Percentiles rank a stretch among this genome's conserved stretches.
phyloP scores from a whole-genome alignment of 2,329 filamentous ascomycete species.

The Plectosphaerella sp. region DNA sequence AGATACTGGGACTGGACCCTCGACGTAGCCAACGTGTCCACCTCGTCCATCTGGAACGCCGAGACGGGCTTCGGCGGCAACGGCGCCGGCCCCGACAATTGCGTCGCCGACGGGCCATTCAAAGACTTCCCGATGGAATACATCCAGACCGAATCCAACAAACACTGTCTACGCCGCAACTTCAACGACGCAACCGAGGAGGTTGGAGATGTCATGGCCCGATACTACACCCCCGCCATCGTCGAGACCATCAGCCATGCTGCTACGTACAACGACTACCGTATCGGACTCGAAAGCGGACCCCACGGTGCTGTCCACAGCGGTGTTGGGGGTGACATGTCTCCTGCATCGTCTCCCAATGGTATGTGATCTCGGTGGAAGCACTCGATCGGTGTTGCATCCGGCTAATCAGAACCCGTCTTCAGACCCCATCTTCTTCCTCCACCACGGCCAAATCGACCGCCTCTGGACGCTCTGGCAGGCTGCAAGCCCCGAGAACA shows the following conservation, averaged over 20 bases:
- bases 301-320: conserved; percentile 21
- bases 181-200: conserved; percentile 11
- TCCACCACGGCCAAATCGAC: conserved; percentile 15
- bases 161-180: conserved; percentile 20
- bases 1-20: conserved; percentile 30
- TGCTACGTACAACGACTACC: conserved; percentile 8
- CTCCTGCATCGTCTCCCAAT: conserved; percentile 19
- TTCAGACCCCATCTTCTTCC: conserved; percentile 15
- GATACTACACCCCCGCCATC: conserved; percentile 8
- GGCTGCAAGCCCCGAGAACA: conserved; percentile 1
- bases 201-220: conserved; percentile 3
- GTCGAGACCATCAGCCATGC: not conserved
- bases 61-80: conserved; percentile 23
- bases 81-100: conserved; percentile 10
- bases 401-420: too few relatives aligned
- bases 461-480: conserved; percentile 16
- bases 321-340: conserved; percentile 20
- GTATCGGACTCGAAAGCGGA: conserved; percentile 16
- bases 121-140: conserved; percentile 13
- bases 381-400: not conserved
- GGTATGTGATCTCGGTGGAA: not conserved
- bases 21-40: conserved; percentile 18
- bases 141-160: conserved; percentile 3
- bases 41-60: conserved; percentile 16
- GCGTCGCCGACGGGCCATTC: conserved; percentile 18